Evolutionary conservation across 257 asterid genomes (phyloP).

Genomic region (Nicotiana obtusifolia): DNA sequence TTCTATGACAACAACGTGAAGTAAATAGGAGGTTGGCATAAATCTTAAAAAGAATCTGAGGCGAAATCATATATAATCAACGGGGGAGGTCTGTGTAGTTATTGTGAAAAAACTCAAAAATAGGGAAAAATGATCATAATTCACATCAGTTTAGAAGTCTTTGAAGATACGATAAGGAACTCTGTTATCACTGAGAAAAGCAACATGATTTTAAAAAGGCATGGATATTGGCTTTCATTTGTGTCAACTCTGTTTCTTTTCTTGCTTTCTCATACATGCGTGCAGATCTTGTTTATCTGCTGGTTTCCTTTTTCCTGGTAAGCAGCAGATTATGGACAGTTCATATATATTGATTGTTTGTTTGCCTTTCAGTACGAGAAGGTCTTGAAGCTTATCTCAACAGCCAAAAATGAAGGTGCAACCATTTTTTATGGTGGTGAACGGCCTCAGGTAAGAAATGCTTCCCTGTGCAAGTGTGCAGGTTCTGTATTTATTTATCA

Average conservation of each 20-base stretch:
- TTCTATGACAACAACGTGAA: neutral
- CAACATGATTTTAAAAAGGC: neutral
- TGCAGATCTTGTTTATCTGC: neutral
- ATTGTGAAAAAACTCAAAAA: neutral
- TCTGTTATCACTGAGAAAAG: neutral
- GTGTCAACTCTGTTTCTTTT: neutral
- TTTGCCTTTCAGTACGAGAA: constrained; percentile 62
- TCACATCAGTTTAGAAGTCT: neutral
- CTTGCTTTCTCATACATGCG: constrained; percentile 1
- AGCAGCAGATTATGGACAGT: neutral
- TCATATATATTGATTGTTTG: neutral
- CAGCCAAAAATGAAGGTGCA: constrained; percentile 87
- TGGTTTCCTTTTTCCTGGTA: neutral
- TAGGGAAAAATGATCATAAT: neutral
- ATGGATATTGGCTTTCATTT: neutral
- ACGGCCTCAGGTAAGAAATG: constrained; percentile 59
- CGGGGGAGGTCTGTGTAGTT: neutral
- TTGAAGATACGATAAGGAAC: neutral
- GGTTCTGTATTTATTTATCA: neutral
- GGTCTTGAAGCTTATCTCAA: constrained; percentile 55
- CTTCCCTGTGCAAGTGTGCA: constrained; percentile 1
- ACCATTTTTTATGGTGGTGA: constrained; percentile 72
- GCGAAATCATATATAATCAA: neutral
- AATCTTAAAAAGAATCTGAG: neutral
- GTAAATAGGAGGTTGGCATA: neutral